Evolutionary conservation across 768 basidiomycete genomes (phyloP), one percentile per base, ranked within the genome.

Genomic region (Mycena leptocephala): DNA sequence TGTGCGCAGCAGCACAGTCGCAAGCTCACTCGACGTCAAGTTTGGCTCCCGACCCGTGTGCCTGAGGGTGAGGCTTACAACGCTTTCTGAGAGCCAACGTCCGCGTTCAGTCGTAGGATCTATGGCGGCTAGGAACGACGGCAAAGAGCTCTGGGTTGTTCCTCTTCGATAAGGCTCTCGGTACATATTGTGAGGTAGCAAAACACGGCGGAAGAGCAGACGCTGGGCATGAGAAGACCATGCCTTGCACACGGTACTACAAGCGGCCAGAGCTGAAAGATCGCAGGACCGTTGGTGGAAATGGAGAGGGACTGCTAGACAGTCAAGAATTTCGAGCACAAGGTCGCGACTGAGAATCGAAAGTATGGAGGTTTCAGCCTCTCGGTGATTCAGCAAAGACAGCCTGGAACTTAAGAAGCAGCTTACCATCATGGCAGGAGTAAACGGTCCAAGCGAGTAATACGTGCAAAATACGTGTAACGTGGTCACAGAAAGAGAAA

Each of bases 201-300:
- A 80, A 67, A 89, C 83, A 58, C 83, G 84, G 56, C 83, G 85
- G 80, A 89, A 90, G 74, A 90, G 85, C 33, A 89, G 85, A 48
- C 84, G 85, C 72, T 90, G 89, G 7, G 87, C 83, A 67, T 84
- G 83, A 22, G 79, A 70, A 7, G 88, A 85, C 89, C 89, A 90
- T 43, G 82, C 83, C 76, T 79, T 84, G 84, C 85, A 88, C 33
- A 90, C 87, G 58, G 87, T 83, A 0, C 87, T 81, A 72, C 85
- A 88, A 37, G 82, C 77, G 33, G 76, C 76, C 48, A 90, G 82
- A 24, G 88, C 70, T 9, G 70, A 33, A 3, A 72, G 77, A 26
- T 78, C 48, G 59, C 74, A 75, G 11, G 66, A 33, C 22, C 71
- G 70, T 32, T 72, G 46, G 67, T 78, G 66, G 10, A 64, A 65